Evolutionary conservation across 2,329 filamentous ascomycete species (phyloP).

Genomic region (Cadophora malorum): DNA sequence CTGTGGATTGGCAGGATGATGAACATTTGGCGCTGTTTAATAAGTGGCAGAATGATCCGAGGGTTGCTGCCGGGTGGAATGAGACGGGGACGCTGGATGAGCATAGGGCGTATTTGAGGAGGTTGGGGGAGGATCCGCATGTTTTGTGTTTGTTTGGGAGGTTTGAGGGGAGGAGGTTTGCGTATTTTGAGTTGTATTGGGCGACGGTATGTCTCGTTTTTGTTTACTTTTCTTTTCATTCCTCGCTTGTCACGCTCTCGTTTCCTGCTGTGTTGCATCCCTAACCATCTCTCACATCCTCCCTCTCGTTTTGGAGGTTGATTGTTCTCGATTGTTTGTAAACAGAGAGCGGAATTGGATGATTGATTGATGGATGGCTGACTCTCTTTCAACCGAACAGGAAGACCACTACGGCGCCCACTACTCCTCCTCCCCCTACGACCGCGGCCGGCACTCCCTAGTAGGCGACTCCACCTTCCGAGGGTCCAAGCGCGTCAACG

Average conservation of each 20-base stretch:
- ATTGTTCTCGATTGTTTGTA: no score
- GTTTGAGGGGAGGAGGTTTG: slow-evolving; percentile 74
- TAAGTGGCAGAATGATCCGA: slow-evolving; percentile 83
- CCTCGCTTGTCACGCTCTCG: neutral
- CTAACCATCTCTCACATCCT: neutral
- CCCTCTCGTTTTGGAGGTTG: no score
- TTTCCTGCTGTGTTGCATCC: neutral
- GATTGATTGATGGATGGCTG: neutral
- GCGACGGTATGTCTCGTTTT: slow-evolving; percentile 57
- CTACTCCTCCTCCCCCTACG: slow-evolving; percentile 60
- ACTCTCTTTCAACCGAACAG: slow-evolving; percentile 41
- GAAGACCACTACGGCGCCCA: slow-evolving; percentile 67
- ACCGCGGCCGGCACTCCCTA: slow-evolving; percentile 65
- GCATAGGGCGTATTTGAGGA: slow-evolving; percentile 70
- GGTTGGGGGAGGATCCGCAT: slow-evolving; percentile 74
- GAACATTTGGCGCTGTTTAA: slow-evolving; percentile 76
- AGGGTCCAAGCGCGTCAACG: slow-evolving; percentile 64
- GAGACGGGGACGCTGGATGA: slow-evolving; percentile 78
- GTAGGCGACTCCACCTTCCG: slow-evolving; percentile 64
- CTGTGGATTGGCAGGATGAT: slow-evolving; percentile 68
- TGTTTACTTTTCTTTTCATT: slow-evolving; percentile 8
- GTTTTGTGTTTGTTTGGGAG: slow-evolving; percentile 72
- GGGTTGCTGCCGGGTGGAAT: slow-evolving; percentile 81
- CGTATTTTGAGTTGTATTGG: slow-evolving; percentile 85
- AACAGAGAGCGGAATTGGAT: neutral